Percentiles rank a stretch among this genome's conserved stretches.
Evolutionary conservation across 768 basidiomycete species (phyloP).

Genomic region (Tephrocybe sp.): DNA sequence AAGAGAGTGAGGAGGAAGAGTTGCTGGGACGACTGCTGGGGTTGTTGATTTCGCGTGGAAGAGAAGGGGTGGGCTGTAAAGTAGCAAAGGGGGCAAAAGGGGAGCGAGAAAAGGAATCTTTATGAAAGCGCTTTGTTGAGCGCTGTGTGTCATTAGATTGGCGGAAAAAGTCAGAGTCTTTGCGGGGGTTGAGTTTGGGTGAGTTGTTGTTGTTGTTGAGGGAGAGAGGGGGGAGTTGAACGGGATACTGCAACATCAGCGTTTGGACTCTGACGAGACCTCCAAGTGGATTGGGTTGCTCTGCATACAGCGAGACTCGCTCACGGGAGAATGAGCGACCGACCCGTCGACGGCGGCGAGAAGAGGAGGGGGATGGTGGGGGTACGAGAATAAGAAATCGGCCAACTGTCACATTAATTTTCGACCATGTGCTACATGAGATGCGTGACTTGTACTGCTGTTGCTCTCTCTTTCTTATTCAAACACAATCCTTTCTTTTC

Average conservation of each 20-base stretch:
- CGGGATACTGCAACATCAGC: constrained; percentile 64
- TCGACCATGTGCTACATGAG: constrained; percentile 10
- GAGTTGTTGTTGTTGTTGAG: constrained; percentile 34
- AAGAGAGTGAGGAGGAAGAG: constrained; percentile 40
- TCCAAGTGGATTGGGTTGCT: constrained; percentile 50
- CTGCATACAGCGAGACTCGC: constrained; percentile 38
- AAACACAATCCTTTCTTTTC: no score
- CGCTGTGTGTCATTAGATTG: constrained; percentile 41
- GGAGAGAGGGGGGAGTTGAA: constrained; percentile 41
- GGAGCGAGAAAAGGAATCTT: constrained; percentile 34
- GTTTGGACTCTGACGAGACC: constrained; percentile 58
- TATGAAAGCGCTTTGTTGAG: constrained; percentile 38
- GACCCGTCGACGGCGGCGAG: constrained; percentile 28
- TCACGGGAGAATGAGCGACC: constrained; percentile 22
- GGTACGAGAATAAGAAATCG: constrained; percentile 23
- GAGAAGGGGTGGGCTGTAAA: constrained; percentile 22
- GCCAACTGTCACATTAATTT: constrained; percentile 20
- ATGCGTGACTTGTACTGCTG: constrained; percentile 6
- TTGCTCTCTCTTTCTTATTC: not conserved
- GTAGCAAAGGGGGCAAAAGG: constrained; percentile 26
- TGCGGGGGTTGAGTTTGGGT: constrained; percentile 30
- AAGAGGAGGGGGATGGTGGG: constrained; percentile 17
- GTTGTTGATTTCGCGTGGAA: no score
- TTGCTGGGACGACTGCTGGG: no score
- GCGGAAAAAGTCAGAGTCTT: constrained; percentile 38